These are phyloP conservation scores for Aureobasidium subglaciale DNA, from an alignment of 2,329 filamentous ascomycete species.

Conservation along the genomic window DNA sequence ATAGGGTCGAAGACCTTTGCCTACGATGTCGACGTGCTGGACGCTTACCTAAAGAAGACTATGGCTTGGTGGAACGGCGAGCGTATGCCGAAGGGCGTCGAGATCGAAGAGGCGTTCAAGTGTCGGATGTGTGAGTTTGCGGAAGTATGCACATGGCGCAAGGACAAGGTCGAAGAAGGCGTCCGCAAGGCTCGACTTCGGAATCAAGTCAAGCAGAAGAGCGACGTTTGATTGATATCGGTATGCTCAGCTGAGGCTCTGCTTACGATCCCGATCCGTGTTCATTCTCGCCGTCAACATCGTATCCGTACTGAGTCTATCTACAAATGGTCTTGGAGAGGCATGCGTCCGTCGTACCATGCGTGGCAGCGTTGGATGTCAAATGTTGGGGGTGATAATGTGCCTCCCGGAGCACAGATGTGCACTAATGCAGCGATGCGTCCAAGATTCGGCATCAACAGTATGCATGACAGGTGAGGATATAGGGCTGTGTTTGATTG, in stretches of 20 bases:
- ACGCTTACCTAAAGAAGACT: conserved; percentile 59
- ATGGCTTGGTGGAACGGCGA: conserved; percentile 86
- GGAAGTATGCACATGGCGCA: conserved; percentile 70
- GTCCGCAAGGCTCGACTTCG: conserved; percentile 23
- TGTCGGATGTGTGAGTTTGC: conserved; percentile 79
- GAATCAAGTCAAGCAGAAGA: conserved; percentile 11
- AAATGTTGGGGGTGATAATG: not conserved
- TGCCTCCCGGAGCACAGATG: not conserved
- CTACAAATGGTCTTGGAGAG: not conserved
- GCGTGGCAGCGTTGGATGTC: not conserved
- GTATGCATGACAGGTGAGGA: not conserved
- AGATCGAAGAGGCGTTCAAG: conserved; percentile 80
- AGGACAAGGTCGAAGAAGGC: conserved; percentile 58
- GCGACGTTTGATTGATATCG: conserved; percentile 15
- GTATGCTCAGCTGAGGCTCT: not conserved
- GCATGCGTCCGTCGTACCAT: not conserved
- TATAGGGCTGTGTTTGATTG: conserved; percentile 8
- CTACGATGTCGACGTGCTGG: conserved; percentile 58
- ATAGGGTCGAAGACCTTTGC: conserved; percentile 56
- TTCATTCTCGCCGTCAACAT: too few relatives aligned
- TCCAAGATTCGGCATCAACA: not conserved
- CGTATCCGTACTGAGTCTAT: not conserved
- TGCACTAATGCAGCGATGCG: not conserved
- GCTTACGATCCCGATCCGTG: not conserved
- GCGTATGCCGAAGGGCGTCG: conserved; percentile 64